phyloP scores from a whole-genome alignment of 2,329 filamentous ascomycete genomes.

The Microsporum ferrugineum region DNA sequence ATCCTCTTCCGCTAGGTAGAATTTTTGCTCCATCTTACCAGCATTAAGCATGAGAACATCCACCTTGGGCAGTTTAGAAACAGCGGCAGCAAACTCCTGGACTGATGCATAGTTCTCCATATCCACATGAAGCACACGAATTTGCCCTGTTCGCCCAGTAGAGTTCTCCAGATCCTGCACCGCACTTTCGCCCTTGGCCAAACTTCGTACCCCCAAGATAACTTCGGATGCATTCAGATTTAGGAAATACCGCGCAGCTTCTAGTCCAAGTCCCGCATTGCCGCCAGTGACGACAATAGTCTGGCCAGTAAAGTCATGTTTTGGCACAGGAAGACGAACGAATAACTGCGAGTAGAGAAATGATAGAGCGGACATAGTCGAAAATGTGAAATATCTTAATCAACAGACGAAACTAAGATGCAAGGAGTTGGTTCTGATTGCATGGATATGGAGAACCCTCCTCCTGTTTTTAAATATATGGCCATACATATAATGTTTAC shows the following conservation, averaged over 20 bases:
- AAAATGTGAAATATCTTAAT: background rate
- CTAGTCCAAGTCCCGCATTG: constrained; percentile 32
- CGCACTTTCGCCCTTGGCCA: constrained; percentile 28
- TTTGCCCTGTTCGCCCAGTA: constrained; percentile 9
- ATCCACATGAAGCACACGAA: constrained; percentile 24
- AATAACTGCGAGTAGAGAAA: background rate
- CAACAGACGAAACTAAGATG: background rate
- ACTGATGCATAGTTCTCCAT: constrained; percentile 21
- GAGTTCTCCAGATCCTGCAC: constrained; percentile 25
- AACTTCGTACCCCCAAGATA: constrained; percentile 30
- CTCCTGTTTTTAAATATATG: background rate
- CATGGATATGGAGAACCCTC: background rate
- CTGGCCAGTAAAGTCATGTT: constrained; percentile 2
- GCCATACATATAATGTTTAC: background rate
- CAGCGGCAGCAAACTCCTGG: constrained; percentile 22
- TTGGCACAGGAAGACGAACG: background rate
- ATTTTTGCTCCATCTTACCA: constrained; percentile 22
- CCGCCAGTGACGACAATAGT: constrained; percentile 29
- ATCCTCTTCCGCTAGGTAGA: constrained; percentile 19
- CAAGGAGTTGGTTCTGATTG: background rate
- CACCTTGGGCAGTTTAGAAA: constrained; percentile 15
- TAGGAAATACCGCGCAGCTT: constrained; percentile 29
- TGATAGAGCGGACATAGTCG: background rate
- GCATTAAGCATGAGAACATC: constrained; percentile 32
- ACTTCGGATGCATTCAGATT: constrained; percentile 25